Evolutionary conservation across 2,329 filamentous ascomycete species (phyloP).

Genomic region (Microsporum ferrugineum): DNA sequence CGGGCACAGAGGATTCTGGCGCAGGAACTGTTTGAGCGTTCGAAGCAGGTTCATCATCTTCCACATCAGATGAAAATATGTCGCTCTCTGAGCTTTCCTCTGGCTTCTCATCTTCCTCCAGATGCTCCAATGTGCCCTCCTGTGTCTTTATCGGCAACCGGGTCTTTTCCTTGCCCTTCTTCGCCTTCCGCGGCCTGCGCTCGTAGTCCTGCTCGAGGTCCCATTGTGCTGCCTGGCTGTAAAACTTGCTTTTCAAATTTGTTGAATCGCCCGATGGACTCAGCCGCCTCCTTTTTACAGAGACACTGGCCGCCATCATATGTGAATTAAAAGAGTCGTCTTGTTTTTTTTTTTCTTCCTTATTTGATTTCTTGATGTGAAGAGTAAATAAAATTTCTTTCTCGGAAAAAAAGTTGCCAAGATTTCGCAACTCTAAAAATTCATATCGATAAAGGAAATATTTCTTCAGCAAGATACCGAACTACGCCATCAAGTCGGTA

Average conservation of each 20-base stretch:
- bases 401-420: slow-evolving; percentile 17
- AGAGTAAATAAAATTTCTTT: background rate
- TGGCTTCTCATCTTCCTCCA: slow-evolving; percentile 35
- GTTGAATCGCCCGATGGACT: slow-evolving; percentile 33
- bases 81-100: slow-evolving; percentile 37
- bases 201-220: slow-evolving; percentile 90
- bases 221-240: slow-evolving; percentile 69
- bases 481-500: background rate
- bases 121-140: slow-evolving; percentile 58
- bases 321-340: background rate
- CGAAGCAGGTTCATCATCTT: slow-evolving; percentile 41
- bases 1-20: slow-evolving; percentile 53
- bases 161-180: slow-evolving; percentile 61
- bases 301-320: slow-evolving; percentile 35
- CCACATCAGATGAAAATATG: slow-evolving; percentile 51
- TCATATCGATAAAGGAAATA: background rate
- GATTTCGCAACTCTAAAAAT: slow-evolving; percentile 12
- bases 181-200: slow-evolving; percentile 63
- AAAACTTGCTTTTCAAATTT: slow-evolving; percentile 43
- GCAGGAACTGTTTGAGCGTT: slow-evolving; percentile 33
- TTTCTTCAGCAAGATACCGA: background rate
- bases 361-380: background rate
- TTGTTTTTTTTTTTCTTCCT: background rate
- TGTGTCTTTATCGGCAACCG: slow-evolving; percentile 77
- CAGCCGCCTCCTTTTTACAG: slow-evolving; percentile 41